Conservation (phyloP, 2,329 filamentous ascomycete genomes). For the Neonectria sp. region DNA sequence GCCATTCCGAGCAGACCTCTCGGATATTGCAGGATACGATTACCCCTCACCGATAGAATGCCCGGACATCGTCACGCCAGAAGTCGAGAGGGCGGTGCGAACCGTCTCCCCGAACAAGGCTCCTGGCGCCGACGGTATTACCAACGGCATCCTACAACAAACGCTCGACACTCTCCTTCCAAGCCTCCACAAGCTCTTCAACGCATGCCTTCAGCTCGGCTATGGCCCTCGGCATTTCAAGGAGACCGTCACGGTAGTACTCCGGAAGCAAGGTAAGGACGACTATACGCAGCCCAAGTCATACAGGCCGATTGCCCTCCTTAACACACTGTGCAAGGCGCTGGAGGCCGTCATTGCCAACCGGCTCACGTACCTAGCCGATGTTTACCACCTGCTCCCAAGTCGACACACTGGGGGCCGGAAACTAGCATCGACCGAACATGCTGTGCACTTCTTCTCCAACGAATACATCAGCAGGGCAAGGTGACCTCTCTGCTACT, state of each 20-base stretch:
- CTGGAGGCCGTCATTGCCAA: conserved; percentile 33
- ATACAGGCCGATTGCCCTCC: conserved; percentile 40
- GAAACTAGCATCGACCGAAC: conserved; percentile 29
- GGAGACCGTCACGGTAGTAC: conserved; percentile 31
- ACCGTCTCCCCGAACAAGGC: conserved; percentile 39
- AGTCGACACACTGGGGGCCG: conserved; percentile 23
- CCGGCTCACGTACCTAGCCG: conserved; percentile 30
- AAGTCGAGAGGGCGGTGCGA: conserved; percentile 4
- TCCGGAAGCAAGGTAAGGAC: conserved; percentile 37
- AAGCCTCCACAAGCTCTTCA: conserved; percentile 34
- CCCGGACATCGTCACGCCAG: conserved; percentile 2
- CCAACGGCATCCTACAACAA: conserved; percentile 38
- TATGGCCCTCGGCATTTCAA: conserved; percentile 38
- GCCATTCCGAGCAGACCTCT: conserved; percentile 1
- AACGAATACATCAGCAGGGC: conserved; percentile 32
- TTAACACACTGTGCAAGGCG: conserved; percentile 31
- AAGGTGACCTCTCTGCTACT: conserved; percentile 32
- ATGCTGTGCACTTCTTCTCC: conserved; percentile 30
- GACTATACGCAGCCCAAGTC: conserved; percentile 36
- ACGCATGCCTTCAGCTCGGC: conserved; percentile 31
- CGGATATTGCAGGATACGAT: background rate
- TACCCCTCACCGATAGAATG: background rate
- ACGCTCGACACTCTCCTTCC: conserved; percentile 33
- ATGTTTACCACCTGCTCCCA: conserved; percentile 7
- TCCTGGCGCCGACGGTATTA: conserved; percentile 37